Evolutionary conservation across 805 yeast genomes (phyloP), one percentile per base, ranked within the genome.

Genomic region (Ogataea ganodermae): DNA sequence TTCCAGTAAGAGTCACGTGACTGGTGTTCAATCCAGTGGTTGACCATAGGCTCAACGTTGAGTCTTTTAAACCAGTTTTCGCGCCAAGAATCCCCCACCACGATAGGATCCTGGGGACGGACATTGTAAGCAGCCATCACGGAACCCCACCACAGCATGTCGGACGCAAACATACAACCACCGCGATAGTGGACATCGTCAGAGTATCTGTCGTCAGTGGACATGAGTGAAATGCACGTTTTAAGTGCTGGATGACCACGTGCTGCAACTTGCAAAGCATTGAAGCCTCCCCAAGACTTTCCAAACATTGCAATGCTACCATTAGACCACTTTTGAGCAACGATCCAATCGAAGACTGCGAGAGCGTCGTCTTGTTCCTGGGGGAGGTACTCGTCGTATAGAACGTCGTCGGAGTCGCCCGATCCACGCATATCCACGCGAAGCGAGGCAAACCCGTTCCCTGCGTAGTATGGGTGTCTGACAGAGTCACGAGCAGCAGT

Each of bases 131-230:
- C 68, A 27, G 65, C 56, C 76, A 72, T 72, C 0, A 75, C 71
- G 3, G 75, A 69, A 1, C 73, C 76, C 77, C 77, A 72, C 75
- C 76, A 72, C 13, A 72, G 52, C 76, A 72, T 72, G 56, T 72
- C 76, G 3, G 69, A 60, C 1, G 74, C 76, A 23, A 72, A 44
- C 6, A 72, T 24, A 58, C 73, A 67, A 9, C 76, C 76, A 35
- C 76, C 77, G 48, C 75, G 62, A 45, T 72, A 72, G 50, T 72
- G 77, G 10, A 72, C 77, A 52, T 72, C 77, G 55, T 72, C 77
- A 5, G 74, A 55, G 54, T 72, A 72, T 56, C 75, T 58, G 47
- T 72, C 75, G 56, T 72, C 77, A 0, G 77, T 72, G 13, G 75
- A 72, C 69, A 68, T 69, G 18, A 72, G 55, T 1, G 76, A 68